Evolutionary conservation across 129 eudicot genomes (phyloP).

Genomic region (Artemisia argyi): DNA sequence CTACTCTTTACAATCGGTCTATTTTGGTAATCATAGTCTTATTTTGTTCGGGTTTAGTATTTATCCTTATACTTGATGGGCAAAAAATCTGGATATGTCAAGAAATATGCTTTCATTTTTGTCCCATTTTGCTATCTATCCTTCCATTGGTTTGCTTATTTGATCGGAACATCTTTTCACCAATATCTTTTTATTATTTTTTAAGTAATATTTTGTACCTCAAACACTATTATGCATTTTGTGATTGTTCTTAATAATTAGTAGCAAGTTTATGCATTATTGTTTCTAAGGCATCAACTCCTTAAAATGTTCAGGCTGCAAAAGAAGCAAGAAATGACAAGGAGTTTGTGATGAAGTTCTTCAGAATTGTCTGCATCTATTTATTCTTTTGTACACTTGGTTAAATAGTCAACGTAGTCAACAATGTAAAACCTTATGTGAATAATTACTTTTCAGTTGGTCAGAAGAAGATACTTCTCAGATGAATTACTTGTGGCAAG

Average conservation of each 20-base stretch:
- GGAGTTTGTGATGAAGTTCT: slow-evolving; percentile 92
- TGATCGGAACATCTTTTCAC: neutral
- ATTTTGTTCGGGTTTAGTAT: too few species aligned
- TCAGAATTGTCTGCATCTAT: slow-evolving; percentile 22
- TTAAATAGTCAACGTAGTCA: neutral
- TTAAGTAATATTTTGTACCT: too few species aligned
- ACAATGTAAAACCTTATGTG: neutral
- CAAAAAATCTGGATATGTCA: too few species aligned
- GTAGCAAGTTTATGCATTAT: neutral
- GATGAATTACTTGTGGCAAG: slow-evolving; percentile 72
- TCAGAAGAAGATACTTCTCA: slow-evolving; percentile 93
- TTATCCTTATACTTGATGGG: too few species aligned
- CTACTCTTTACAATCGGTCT: too few species aligned
- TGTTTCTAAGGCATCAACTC: neutral
- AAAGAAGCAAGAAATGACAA: slow-evolving; percentile 94
- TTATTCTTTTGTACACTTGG: neutral
- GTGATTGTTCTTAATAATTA: neutral
- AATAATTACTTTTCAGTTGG: slow-evolving; percentile 50
- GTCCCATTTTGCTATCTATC: too few species aligned
- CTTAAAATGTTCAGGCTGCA: slow-evolving; percentile 69
- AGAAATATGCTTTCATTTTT: too few species aligned
- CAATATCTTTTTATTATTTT: neutral
- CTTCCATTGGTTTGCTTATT: too few species aligned
- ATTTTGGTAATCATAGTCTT: too few species aligned
- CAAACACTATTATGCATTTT: neutral